Evolutionary conservation across 1,284 basidiomycete genomes (phyloP).

Genomic region (Apiotrichum brassicae): DNA sequence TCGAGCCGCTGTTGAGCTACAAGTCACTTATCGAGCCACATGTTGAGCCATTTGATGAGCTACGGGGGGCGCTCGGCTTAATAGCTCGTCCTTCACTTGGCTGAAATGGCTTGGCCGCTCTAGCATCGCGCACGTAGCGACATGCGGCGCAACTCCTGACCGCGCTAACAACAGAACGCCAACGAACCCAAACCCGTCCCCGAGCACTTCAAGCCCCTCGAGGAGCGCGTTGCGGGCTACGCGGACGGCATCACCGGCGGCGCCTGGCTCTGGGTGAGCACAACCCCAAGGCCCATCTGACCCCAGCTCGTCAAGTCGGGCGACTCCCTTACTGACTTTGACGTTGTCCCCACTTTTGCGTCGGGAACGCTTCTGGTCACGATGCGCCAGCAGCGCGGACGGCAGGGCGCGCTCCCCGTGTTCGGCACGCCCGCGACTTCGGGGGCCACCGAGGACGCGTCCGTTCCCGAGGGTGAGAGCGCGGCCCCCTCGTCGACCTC

Average conservation of each 20-base stretch:
- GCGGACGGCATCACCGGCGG: constrained; percentile 52
- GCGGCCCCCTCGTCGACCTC: constrained; percentile 5
- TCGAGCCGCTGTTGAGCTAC: too few relatives aligned
- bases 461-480: neutral
- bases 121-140: too few relatives aligned
- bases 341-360: constrained; percentile 63
- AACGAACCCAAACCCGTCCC: constrained; percentile 24
- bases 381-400: constrained; percentile 42
- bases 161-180: constrained; percentile 23
- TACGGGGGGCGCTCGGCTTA: too few relatives aligned
- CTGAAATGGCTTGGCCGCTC: too few relatives aligned
- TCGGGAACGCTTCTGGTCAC: constrained; percentile 78
- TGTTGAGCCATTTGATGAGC: too few relatives aligned
- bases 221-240: constrained; percentile 39
- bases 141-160: too few relatives aligned
- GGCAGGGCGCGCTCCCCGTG: constrained; percentile 23
- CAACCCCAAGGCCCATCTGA: neutral
- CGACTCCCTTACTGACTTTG: constrained; percentile 24
- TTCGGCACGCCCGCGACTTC: constrained; percentile 24
- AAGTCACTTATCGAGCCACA: too few relatives aligned
- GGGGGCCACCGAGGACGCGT: neutral
- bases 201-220: constrained; percentile 24
- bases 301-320: constrained; percentile 36
- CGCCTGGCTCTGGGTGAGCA: constrained; percentile 70
- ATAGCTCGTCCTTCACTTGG: too few relatives aligned